Conservation (phyloP, 106 monocot species). For the Platanthera guangdongensis region DNA sequence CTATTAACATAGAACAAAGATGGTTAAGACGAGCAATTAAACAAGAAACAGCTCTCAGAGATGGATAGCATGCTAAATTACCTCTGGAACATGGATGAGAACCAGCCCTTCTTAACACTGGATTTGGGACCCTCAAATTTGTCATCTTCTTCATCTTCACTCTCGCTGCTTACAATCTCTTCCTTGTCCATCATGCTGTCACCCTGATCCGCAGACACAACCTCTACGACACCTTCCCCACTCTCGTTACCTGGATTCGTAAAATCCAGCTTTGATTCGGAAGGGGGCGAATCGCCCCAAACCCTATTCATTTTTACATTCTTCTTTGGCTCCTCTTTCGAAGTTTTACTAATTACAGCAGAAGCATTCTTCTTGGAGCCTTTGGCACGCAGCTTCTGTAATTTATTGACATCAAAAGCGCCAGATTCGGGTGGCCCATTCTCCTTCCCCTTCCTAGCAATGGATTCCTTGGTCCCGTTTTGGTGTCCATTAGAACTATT, state of each 20-base stretch:
- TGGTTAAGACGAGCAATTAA: background rate
- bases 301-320: conserved; percentile 80
- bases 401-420: conserved; percentile 95
- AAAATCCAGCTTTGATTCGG: conserved; percentile 72
- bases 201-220: conserved; percentile 52
- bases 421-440: conserved; percentile 46
- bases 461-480: conserved; percentile 25
- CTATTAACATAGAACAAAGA: background rate
- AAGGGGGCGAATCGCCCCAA: conserved; percentile 59
- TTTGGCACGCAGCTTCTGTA: conserved; percentile 66
- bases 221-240: conserved; percentile 55
- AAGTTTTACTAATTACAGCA: background rate
- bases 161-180: conserved; percentile 70
- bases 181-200: conserved; percentile 99
- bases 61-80: conserved; percentile 12
- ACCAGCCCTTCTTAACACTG: conserved; percentile 76
- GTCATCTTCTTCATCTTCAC: conserved; percentile 73
- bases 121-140: conserved; percentile 35
- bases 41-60: background rate
- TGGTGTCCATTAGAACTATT: conserved; percentile 25
- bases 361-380: conserved; percentile 52
- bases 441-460: conserved; percentile 52
- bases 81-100: conserved; percentile 85
- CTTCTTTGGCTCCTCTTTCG: conserved; percentile 57
- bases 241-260: conserved; percentile 66